Evolutionary conservation across 2,329 filamentous ascomycete genomes (phyloP).

Genomic region (Dothiorella sarmentorum): DNA sequence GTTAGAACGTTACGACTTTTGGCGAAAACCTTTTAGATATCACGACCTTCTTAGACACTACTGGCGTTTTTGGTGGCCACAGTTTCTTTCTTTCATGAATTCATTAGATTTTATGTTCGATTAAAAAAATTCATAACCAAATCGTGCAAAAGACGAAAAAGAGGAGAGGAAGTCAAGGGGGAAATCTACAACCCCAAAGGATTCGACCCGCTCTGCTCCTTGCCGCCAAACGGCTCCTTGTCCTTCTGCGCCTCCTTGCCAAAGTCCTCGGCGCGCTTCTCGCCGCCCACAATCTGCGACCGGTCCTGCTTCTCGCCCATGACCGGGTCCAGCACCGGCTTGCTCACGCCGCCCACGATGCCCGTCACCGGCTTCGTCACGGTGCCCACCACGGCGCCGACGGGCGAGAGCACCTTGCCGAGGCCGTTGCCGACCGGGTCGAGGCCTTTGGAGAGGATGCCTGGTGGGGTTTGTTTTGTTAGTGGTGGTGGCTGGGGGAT

Average conservation of each 20-base stretch:
- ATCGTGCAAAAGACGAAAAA: too few relatives aligned
- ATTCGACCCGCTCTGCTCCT: constrained; percentile 39
- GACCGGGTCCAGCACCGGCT: constrained; percentile 34
- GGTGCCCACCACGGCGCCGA: constrained; percentile 38
- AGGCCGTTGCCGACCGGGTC: constrained; percentile 34
- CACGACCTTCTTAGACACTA: too few relatives aligned
- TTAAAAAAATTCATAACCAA: too few relatives aligned
- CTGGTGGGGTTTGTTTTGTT: neutral
- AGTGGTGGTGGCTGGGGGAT: neutral
- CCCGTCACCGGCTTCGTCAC: constrained; percentile 37
- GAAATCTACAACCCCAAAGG: constrained; percentile 38
- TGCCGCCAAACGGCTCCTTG: constrained; percentile 37
- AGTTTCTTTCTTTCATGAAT: too few relatives aligned
- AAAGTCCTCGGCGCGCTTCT: constrained; percentile 31
- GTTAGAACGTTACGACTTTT: constrained; percentile 28
- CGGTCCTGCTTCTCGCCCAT: constrained; percentile 35
- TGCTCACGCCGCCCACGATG: constrained; percentile 36
- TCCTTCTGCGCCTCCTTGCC: constrained; percentile 23
- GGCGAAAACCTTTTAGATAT: too few relatives aligned
- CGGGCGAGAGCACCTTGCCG: constrained; percentile 36
- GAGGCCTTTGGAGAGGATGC: constrained; percentile 20
- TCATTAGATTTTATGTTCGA: too few relatives aligned
- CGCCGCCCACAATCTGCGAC: constrained; percentile 36
- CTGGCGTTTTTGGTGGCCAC: too few relatives aligned
- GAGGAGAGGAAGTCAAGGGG: too few relatives aligned